Percentiles rank a stretch among this genome's conserved stretches.
phyloP scores from a whole-genome alignment of 2,329 filamentous ascomycete genomes.

The Rhynchosporium secalis region DNA sequence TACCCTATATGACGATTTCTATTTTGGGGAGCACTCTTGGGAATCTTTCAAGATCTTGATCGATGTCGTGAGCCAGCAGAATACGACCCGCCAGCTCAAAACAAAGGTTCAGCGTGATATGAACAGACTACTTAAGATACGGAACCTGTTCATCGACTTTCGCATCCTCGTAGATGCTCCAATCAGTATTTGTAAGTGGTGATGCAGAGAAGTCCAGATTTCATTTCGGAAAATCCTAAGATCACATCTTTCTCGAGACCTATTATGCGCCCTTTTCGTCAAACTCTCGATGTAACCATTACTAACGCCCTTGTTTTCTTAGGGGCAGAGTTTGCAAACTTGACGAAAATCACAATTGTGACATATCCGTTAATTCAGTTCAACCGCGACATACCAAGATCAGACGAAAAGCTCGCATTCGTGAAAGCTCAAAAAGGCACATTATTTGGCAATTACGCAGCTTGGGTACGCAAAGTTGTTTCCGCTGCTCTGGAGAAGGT shows the following conservation, averaged over 20 bases:
- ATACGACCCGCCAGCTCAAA: slow-evolving; percentile 5
- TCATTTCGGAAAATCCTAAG: no score
- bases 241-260: no score
- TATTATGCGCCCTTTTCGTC: no score
- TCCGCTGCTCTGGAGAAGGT: neutral
- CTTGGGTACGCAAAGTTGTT: neutral
- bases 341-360: slow-evolving; percentile 43
- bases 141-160: slow-evolving; percentile 8
- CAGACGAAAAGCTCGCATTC: neutral
- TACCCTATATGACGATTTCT: slow-evolving; percentile 18
- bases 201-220: no score
- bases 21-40: slow-evolving; percentile 10
- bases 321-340: slow-evolving; percentile 63
- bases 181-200: slow-evolving; percentile 26
- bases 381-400: neutral
- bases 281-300: no score
- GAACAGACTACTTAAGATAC: slow-evolving; percentile 8
- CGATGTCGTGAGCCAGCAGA: slow-evolving; percentile 11
- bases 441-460: slow-evolving; percentile 1
- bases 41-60: slow-evolving; percentile 11
- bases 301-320: no score
- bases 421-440: slow-evolving; percentile 3
- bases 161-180: slow-evolving; percentile 32
- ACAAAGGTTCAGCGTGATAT: slow-evolving; percentile 3
- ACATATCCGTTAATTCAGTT: neutral